These are phyloP conservation scores for Fagopyrum tataricum DNA, from an alignment of 148 eudicot species.

Conservation along the genomic window DNA sequence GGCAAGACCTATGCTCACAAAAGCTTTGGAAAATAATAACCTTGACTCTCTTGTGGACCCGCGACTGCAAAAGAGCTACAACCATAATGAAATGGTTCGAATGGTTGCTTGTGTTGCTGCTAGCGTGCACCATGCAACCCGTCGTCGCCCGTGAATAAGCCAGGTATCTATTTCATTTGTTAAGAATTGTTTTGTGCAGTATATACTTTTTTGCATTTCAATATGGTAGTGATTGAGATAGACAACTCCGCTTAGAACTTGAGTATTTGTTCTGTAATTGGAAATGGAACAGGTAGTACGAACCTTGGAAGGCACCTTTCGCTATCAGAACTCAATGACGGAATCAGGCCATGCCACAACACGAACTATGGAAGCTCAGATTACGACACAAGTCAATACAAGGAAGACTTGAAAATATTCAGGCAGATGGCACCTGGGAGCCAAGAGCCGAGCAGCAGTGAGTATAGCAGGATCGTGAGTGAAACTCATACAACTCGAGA, in stretches of 20 bases:
- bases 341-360: constrained; percentile 43
- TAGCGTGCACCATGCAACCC: constrained; percentile 86
- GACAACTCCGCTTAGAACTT: no score
- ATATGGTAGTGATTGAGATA: no score
- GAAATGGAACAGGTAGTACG: constrained; percentile 51
- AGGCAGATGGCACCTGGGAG: constrained; percentile 57
- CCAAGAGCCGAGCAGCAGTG: constrained; percentile 70
- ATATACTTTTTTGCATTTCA: no score
- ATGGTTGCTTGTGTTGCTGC: constrained; percentile 98
- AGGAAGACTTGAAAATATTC: constrained; percentile 75
- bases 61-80: constrained; percentile 40
- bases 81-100: constrained; percentile 68
- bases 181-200: no score
- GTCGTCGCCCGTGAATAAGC: constrained; percentile 86
- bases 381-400: constrained; percentile 69
- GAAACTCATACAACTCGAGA: constrained; percentile 71
- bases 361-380: constrained; percentile 72
- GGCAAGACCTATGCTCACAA: constrained; percentile 89
- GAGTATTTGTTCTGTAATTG: background rate
- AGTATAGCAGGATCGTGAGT: constrained; percentile 68
- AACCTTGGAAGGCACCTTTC: constrained; percentile 61
- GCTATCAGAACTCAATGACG: constrained; percentile 52
- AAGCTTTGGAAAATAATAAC: constrained; percentile 72
- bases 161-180: constrained; percentile 38
- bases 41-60: constrained; percentile 65